Evolutionary conservation across 805 yeast genomes (phyloP), one percentile per base, ranked within the genome.

Genomic region (Myxozyma lipomycoides): DNA sequence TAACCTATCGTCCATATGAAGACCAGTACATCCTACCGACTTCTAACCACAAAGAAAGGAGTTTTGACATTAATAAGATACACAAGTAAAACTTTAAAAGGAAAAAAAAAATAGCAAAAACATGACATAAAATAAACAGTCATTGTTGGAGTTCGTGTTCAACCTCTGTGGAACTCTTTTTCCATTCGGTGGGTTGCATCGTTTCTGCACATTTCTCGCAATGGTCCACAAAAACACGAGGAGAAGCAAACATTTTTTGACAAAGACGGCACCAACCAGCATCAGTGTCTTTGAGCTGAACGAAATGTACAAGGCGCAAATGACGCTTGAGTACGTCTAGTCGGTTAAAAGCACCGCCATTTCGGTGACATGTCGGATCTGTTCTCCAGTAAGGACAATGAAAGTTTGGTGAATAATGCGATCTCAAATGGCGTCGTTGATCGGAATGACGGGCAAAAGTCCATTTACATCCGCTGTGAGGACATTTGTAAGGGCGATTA

Each of bases 291-390:
- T 61, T 65, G 61, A 62, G 64, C 52, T 64, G 79, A 28, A 78
- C 80, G 62, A 74, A 82, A 66, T 85, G 93, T 39, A 84, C 87
- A 37, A 84, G 71, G 46, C 78, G 73, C 48, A 85, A 68, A 66
- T 85, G 93, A 40, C 93, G 73, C 58, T 84, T 84, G 56, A 84
- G 70, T 26, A 85, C 90, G 62, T 85, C 93, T 52, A 83, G 67
- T 40, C 93, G 72, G 60, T 79, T 81, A 67, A 85, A 85, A 0
- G 86, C 78, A 15, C 91, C 90, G 19, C 84, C 86, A 57, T 83
- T 83, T 48, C 84, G 73, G 65, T 84, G 93, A 64, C 90, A 84
- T 4, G 84, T 77, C 3, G 83, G 80, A 58, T 81, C 85, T 23
- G 74, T 71, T 48, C 73, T 73, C 85, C 86, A 83, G 67, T 74